Percentiles rank a stretch among this genome's conserved stretches.
Evolutionary conservation across 441 rosid species (phyloP).

Genomic region (Populus tomentosa): DNA sequence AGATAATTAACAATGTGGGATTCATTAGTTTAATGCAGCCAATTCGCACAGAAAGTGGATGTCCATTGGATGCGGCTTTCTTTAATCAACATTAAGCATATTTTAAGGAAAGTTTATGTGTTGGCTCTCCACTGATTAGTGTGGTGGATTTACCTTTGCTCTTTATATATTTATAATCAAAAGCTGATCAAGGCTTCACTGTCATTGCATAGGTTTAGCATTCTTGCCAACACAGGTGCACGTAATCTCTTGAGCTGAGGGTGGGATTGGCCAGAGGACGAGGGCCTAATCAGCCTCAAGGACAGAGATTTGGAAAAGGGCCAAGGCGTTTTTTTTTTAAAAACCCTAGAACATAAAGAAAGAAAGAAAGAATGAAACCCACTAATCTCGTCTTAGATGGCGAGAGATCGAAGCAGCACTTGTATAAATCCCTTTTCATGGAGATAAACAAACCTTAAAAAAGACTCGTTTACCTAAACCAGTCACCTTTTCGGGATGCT

Average conservation of each 20-base stretch:
- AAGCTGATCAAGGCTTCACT: slow-evolving; percentile 1
- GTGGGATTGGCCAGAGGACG: slow-evolving; percentile 13
- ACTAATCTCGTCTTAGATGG: slow-evolving; percentile 10
- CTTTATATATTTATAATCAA: not conserved
- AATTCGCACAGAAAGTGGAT: slow-evolving; percentile 30
- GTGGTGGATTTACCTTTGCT: slow-evolving; percentile 24
- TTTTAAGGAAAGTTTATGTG: slow-evolving; percentile 14
- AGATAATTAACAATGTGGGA: not conserved
- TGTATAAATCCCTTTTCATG: not conserved
- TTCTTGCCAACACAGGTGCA: slow-evolving; percentile 18
- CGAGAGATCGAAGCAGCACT: slow-evolving; percentile 1
- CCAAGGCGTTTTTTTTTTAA: not conserved
- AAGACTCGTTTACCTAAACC: slow-evolving; percentile 19
- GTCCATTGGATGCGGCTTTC: slow-evolving; percentile 36
- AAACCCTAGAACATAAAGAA: not conserved
- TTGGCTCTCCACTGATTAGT: slow-evolving; percentile 39
- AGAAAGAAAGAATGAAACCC: not conserved
- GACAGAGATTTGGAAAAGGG: slow-evolving; percentile 18
- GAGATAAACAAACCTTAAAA: slow-evolving; percentile 12
- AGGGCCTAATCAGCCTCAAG: slow-evolving; percentile 22
- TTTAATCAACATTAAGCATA: slow-evolving; percentile 16
- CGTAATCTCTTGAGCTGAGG: not conserved
- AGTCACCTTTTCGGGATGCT: slow-evolving; percentile 19
- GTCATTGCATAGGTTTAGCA: slow-evolving; percentile 27
- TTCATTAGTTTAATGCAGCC: slow-evolving; percentile 24